Conservation (phyloP, 1,284 basidiomycete genomes). For the Malassezia globosa region DNA sequence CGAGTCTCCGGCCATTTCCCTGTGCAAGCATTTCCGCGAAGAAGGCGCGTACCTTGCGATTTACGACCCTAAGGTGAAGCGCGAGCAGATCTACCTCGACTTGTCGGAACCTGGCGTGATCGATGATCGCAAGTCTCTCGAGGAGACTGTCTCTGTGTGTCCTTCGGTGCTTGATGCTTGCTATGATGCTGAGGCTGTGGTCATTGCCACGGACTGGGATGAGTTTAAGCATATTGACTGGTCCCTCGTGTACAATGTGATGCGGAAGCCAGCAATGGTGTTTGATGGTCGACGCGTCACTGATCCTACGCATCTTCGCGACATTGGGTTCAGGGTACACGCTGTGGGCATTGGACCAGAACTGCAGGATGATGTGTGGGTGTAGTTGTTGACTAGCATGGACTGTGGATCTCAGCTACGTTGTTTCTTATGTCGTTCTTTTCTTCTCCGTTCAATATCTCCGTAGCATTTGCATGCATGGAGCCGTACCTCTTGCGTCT, state of each 20-base stretch:
- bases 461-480: too few species aligned
- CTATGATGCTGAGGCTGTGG: slow-evolving; percentile 76
- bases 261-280: slow-evolving; percentile 69
- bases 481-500: too few species aligned
- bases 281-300: slow-evolving; percentile 84
- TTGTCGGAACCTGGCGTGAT: slow-evolving; percentile 50
- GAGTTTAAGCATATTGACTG: slow-evolving; percentile 89
- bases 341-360: slow-evolving; percentile 47
- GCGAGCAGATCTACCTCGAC: slow-evolving; percentile 52
- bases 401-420: too few species aligned
- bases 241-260: slow-evolving; percentile 67
- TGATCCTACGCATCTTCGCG: slow-evolving; percentile 63
- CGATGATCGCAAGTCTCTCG: slow-evolving; percentile 56
- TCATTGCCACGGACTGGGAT: slow-evolving; percentile 63
- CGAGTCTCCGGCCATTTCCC: slow-evolving; percentile 88
- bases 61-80: slow-evolving; percentile 75
- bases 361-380: slow-evolving; percentile 42
- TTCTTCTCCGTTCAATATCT: too few species aligned
- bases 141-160: slow-evolving; percentile 73
- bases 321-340: slow-evolving; percentile 82
- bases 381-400: too few species aligned
- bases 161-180: slow-evolving; percentile 73
- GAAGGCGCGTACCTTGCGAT: slow-evolving; percentile 77
- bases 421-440: too few species aligned
- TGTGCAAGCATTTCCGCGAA: slow-evolving; percentile 81